Evolutionary conservation across 768 basidiomycete species (phyloP), one percentile per base, ranked within the genome.

Genomic region (Suillus decipiens): DNA sequence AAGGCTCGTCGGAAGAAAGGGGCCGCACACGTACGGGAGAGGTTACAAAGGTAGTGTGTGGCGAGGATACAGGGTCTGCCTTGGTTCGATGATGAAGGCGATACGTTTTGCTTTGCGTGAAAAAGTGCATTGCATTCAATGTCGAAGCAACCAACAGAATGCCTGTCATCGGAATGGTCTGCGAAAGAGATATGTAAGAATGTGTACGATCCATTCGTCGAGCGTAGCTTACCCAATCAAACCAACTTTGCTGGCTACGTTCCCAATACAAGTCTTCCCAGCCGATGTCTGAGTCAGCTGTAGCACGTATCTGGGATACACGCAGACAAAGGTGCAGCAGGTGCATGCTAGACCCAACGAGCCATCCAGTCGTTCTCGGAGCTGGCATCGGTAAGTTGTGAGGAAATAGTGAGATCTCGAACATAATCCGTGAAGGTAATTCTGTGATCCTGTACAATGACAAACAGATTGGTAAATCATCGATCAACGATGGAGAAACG

Each of bases 351-450:
- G 84, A 84, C 24, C 89, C 93, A 22, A 90, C 70, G 22, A 89
- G 81, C 66, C 83, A 83, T 19, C 89, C 93, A 48, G 84, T 85
- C 1, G 85, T 88, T 68, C 81, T 84, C 8, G 87, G 82, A 24
- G 84, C 75, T 1, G 92, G 92, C 1, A 92, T 77, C 10, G 91
- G 90, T 22, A 93, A 67, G 69, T 94, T 92, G 68, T 89, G 79
- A n/a, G 92, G 92, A 71, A 94, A 92, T 55, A 92, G 79, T 10
- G 89, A 84, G n/a, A 93, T 81, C 70, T 93, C 85, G 69, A 94
- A 93, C 45, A 88, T 85, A 55, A 94, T 83, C 41, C 78, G 76
- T 11, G 92, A 90, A 2, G 92, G 92, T 39, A 92, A 77, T 24
- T 82, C 79, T n/a, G 78, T 75, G 31, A 91, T 76, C 63, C 90